Percentiles rank a stretch among this genome's conserved stretches.
Evolutionary conservation across 1,284 basidiomycete species (phyloP).

Genomic region (Coniferiporia weirii): DNA sequence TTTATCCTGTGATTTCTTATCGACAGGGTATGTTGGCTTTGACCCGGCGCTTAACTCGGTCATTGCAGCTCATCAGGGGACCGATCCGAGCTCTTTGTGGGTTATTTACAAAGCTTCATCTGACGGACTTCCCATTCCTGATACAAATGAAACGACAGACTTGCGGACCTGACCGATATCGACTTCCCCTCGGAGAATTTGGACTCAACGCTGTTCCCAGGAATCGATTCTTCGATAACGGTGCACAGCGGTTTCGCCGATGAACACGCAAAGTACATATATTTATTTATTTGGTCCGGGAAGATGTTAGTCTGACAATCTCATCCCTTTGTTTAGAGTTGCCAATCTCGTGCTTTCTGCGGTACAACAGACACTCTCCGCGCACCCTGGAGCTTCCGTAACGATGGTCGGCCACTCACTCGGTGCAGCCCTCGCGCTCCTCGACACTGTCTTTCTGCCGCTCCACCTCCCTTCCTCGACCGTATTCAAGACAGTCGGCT

Average conservation of each 20-base stretch:
- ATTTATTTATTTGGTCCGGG: constrained; percentile 8
- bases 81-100: constrained; percentile 18
- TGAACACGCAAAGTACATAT: constrained; percentile 19
- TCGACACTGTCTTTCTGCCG: constrained; percentile 44
- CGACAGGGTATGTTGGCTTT: constrained; percentile 27
- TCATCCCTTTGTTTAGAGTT: constrained; percentile 22
- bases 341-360: constrained; percentile 33
- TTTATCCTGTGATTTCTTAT: not conserved
- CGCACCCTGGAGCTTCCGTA: constrained; percentile 28
- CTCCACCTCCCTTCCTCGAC: constrained; percentile 36
- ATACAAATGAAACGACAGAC: constrained; percentile 3
- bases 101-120: constrained; percentile 6
- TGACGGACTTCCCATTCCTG: not conserved
- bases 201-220: constrained; percentile 25
- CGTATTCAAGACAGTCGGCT: constrained; percentile 37
- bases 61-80: constrained; percentile 28
- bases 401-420: constrained; percentile 37
- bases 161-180: constrained; percentile 30
- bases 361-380: constrained; percentile 30
- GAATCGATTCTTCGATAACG: constrained; percentile 18
- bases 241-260: constrained; percentile 23
- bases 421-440: constrained; percentile 43
- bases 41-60: constrained; percentile 22
- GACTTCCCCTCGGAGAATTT: constrained; percentile 27
- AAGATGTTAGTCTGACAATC: constrained; percentile 4